These are phyloP conservation scores for Hortiboletus campestris DNA, from an alignment of 768 basidiomycete species.

Conservation along the genomic window DNA sequence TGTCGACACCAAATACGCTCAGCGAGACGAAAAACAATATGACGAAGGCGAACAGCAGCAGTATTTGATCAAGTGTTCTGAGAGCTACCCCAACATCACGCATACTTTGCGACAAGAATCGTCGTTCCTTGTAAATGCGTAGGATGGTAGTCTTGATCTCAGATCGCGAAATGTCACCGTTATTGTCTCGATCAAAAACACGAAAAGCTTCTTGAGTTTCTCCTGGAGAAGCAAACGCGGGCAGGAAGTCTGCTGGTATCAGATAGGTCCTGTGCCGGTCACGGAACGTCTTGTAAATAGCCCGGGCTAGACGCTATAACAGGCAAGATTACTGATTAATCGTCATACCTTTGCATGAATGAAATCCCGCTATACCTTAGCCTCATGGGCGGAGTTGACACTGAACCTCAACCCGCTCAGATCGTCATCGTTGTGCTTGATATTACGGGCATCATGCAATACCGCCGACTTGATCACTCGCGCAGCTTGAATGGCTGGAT, in stretches of 20 bases:
- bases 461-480: constrained; percentile 67
- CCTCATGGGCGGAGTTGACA: constrained; percentile 58
- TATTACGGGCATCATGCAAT: constrained; percentile 73
- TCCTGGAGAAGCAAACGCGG: constrained; percentile 58
- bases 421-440: constrained; percentile 49
- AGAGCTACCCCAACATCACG: constrained; percentile 71
- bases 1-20: constrained; percentile 66
- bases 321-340: constrained; percentile 1
- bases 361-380: constrained; percentile 46
- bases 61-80: constrained; percentile 58
- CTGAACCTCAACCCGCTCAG: constrained; percentile 48
- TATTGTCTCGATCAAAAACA: constrained; percentile 73
- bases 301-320: constrained; percentile 60
- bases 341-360: neutral
- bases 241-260: constrained; percentile 64
- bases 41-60: constrained; percentile 60
- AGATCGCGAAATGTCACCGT: constrained; percentile 72
- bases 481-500: constrained; percentile 53
- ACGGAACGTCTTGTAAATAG: constrained; percentile 63
- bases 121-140: constrained; percentile 75
- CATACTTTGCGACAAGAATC: constrained; percentile 73
- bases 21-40: constrained; percentile 73
- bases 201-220: constrained; percentile 67
- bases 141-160: constrained; percentile 71
- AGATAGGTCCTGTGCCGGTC: constrained; percentile 56